Evolutionary conservation across 2,329 filamentous ascomycete genomes (phyloP).

Genomic region (Cryphonectria radicalis): DNA sequence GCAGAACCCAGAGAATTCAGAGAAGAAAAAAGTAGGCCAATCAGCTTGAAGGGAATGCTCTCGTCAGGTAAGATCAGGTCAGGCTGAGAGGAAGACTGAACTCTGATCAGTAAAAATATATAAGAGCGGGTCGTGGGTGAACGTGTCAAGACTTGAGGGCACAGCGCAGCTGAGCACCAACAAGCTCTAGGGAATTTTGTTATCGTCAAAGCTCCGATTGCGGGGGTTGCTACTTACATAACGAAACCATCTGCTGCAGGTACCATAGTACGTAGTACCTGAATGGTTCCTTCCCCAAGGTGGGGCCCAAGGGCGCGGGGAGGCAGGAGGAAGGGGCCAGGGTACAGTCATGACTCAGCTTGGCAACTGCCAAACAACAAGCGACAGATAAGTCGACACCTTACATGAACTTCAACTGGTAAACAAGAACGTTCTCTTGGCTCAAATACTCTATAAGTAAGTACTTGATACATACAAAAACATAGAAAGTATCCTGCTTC

Average conservation of each 20-base stretch:
- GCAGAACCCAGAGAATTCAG: background rate
- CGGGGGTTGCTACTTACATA: background rate
- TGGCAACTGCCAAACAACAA: background rate
- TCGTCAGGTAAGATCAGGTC: background rate
- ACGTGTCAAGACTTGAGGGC: background rate
- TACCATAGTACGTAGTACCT: background rate
- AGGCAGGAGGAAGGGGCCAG: background rate
- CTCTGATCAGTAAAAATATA: background rate
- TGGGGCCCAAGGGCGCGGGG: background rate
- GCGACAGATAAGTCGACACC: background rate
- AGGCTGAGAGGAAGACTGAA: background rate
- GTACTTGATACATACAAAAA: background rate
- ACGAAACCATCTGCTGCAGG: background rate
- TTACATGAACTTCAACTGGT: background rate
- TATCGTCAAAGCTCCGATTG: background rate
- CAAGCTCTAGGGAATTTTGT: background rate
- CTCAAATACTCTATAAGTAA: background rate
- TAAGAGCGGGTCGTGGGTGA: background rate
- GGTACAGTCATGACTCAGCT: background rate
- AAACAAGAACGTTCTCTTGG: background rate
- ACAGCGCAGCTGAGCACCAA: background rate
- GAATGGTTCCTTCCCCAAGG: background rate
- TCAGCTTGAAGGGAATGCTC: background rate
- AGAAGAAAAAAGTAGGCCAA: background rate
- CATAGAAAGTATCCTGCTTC: background rate